A percentile compares a stretch with the other conserved stretches of the same genome.
phyloP scores from a whole-genome alignment of 164 flowering plant genomes.

The Piper longum region DNA sequence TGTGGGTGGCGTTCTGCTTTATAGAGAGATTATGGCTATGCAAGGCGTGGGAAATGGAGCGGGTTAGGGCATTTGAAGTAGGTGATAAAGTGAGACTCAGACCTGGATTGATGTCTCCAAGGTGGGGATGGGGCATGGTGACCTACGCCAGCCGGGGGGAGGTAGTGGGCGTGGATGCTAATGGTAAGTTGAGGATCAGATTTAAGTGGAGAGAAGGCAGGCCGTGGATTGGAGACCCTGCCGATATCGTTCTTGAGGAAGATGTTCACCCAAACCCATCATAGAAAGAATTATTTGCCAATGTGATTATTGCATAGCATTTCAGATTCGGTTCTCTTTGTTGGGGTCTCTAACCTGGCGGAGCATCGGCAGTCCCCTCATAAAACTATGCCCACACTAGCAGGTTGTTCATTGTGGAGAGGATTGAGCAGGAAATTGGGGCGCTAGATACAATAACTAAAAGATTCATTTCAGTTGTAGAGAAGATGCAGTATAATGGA shows the following conservation, averaged over 20 bases:
- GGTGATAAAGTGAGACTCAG: constrained; percentile 81
- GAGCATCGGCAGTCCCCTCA: constrained; percentile 2
- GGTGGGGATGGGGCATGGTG: constrained; percentile 99
- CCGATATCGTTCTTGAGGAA: constrained; percentile 72
- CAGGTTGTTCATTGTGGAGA: neutral
- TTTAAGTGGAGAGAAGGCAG: constrained; percentile 89
- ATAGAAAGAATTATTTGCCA: constrained; percentile 2
- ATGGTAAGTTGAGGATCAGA: constrained; percentile 78
- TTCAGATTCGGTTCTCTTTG: neutral
- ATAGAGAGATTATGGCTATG: constrained; percentile 88
- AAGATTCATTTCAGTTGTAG: neutral
- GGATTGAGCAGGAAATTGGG: neutral
- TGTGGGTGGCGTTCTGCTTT: constrained; percentile 90
- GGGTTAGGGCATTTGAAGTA: constrained; percentile 51
- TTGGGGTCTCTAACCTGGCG: constrained; percentile 1
- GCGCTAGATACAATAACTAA: neutral
- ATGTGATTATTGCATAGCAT: no score
- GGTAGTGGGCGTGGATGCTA: constrained; percentile 90
- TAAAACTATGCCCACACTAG: neutral
- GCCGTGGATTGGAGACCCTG: constrained; percentile 97
- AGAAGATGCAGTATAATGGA: neutral
- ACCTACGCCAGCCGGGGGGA: constrained; percentile 82
- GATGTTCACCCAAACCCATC: constrained; percentile 1
- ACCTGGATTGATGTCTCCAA: constrained; percentile 64
- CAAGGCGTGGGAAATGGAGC: constrained; percentile 66